Evolutionary conservation across 139 green algal species (phyloP), one percentile per base, ranked within the genome.

Genomic region (Tetratostichococcus sp.): DNA sequence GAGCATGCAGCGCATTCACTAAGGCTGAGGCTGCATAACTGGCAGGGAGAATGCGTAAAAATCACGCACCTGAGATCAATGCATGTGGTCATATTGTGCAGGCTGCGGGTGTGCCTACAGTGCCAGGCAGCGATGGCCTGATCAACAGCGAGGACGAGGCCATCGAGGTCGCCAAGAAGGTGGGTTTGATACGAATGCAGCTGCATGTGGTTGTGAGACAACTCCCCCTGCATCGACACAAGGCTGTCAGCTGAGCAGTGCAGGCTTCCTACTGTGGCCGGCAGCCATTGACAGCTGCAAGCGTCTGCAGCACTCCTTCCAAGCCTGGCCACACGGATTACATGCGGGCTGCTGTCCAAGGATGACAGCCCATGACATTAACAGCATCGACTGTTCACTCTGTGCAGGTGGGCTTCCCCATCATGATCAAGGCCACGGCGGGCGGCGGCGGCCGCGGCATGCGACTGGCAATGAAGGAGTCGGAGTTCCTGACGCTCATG

Each of bases 371-470:
- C n/a, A n/a, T n/a, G n/a, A n/a, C n/a, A n/a, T n/a, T n/a, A n/a
- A n/a, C n/a, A n/a, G n/a, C n/a, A n/a, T n/a, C n/a, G n/a, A n/a
- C n/a, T n/a, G n/a, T n/a, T n/a, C n/a, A n/a, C n/a, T n/a, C n/a
- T n/a, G n/a, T n/a, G 28, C 69, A 92, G 77, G 88, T 97, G 39
- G 94, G 94, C 42, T 96, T 96, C 80, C 94, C 94, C 1, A 76
- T 98, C 62, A 98, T 98, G 94, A 98, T 98, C 88, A 98, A 98
- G 88, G 94, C 94, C 31, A 98, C 94, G 5, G 94, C 93, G 22
- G 92, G 91, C 76, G 91, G 93, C 65, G 93, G 91, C 62, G 92
- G 92, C 28, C 83, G 91, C 67, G 94, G 93, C 35, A 98, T 98
- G 94, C 88, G 94, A 17, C 85, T 98, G 62, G 86, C 84, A 31